Base-by-base conservation (phyloP, 169 alveolate genomes). In the Haemoproteus tartakovskyi region DNA sequence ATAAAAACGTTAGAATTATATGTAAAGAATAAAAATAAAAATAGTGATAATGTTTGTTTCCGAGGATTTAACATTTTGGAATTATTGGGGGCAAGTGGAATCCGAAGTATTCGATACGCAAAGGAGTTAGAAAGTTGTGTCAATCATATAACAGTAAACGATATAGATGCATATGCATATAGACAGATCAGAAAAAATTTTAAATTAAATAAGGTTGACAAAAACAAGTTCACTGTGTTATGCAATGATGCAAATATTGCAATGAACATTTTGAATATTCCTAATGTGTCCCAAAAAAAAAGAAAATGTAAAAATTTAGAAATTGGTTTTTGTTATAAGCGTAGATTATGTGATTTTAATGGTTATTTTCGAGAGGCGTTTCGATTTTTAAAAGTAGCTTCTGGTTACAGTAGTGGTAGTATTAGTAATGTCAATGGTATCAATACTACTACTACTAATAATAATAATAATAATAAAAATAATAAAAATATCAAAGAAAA, bases 31-130 rank as follows among this genome's bases (percentile, higher is more conserved):
- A 86, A 83, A 46, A 74, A 52, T 16, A 85, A 62, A 30, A 85
- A 84, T 29, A 54, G 54, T 64, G 78, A 57, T n/a, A 64, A 57
- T 40, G 56, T 57, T 27, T 8, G 38, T 6, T 88, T 86, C 56
- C 62, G 87, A 29, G 93, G 93, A 4, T 86, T 88, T 37, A 88
- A 88, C 47, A 57, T 88, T 26, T 74, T 88, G 26, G 93, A 88
- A 60, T 64, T 85, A 79, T 80, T 88, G 37, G 87, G 90, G 30
- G 93, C 93, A 8, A 88, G 91, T 45, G 93, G 93, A 50, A 83
- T 95, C 24, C 64, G 98, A 54, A 87, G 96, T 41, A 88, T 94
- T 30, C 81, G 98, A 41, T 95, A 92, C 80, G 87, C 78, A 54
- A 91, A 92, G 78, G 98, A 95, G 87, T 82, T 95, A 51, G 64